A percentile compares a stretch with the other conserved stretches of the same genome.
These are phyloP conservation scores for Blastocystis sp. DNA, from an alignment of 352 stramenopile species.

Conservation along the genomic window DNA sequence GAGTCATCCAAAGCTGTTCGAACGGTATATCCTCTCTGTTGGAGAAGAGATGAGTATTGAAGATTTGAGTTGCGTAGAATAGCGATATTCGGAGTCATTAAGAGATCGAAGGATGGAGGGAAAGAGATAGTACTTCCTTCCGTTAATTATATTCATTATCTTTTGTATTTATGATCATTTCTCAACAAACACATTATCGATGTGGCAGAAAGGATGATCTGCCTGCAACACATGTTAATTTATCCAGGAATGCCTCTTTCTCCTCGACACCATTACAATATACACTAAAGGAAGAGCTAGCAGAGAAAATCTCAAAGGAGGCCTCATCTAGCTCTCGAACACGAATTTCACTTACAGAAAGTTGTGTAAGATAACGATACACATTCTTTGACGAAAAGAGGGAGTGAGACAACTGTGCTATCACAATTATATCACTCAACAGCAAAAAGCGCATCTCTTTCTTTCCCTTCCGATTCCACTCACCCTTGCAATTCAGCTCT, in stretches of 20 bases:
- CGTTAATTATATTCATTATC: too few relatives aligned
- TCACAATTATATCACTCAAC: constrained; percentile 14
- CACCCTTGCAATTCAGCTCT: background rate
- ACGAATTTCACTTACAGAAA: too few relatives aligned
- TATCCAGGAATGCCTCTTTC: too few relatives aligned
- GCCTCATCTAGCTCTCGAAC: too few relatives aligned
- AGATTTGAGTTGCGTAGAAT: background rate
- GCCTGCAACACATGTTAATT: too few relatives aligned
- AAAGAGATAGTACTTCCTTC: too few relatives aligned
- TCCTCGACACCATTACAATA: too few relatives aligned
- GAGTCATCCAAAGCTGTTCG: background rate
- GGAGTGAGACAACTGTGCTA: background rate
- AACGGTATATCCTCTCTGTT: background rate
- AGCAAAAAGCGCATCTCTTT: constrained; percentile 12
- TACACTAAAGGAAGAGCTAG: too few relatives aligned
- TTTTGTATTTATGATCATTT: too few relatives aligned
- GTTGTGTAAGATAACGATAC: background rate
- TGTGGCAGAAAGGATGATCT: too few relatives aligned
- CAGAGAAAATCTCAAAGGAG: too few relatives aligned
- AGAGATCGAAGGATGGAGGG: background rate
- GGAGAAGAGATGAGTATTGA: background rate
- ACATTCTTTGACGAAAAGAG: background rate
- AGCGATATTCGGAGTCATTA: background rate
- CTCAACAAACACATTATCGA: too few relatives aligned
- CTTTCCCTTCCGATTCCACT: background rate